Base-by-base conservation (phyloP, 306 rosid species). In the Castanea sativa region DNA sequence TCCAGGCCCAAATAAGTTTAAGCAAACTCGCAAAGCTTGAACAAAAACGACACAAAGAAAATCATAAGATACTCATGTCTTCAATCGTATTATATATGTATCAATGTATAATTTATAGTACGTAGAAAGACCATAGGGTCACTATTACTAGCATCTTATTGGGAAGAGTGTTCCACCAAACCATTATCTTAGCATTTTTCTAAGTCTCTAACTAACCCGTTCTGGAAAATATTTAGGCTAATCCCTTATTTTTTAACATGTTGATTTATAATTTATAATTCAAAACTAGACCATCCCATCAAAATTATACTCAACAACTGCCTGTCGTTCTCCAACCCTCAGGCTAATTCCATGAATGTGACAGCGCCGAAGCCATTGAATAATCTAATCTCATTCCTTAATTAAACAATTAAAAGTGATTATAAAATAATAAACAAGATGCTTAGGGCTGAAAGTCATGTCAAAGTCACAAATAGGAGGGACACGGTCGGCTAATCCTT, bases 401-500 rank as follows among this genome's bases (percentile, higher is more conserved):
- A 73, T 49, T 69, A 77, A 79, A 41, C 33, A 43, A 18, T 8
- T 68, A 59, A 82, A 80, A 21, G 53, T 77, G 32, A 70, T 63
- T 67, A 79, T 77, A 52, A 75, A 72, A 35, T 77, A 78, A 69
- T 49, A 20, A 73, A 33, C 43, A 58, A 77, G 81, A 82, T 83
- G 86, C 81, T 81, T 73, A 56, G 55, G 32, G 58, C 56, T 74
- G 59, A 38, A 77, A 74, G 57, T 49, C 51, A 27, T 55, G 75
- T 80, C 21, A 73, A 32, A 69, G 43, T 59, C 72, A 70, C 56
- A 63, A 63, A 73, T 32, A 57, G 56, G 35, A n/a, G 13, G 75
- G 76, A 43, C 7, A 33, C 72, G 86, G 93, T 87, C 88, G 86
- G 85, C 81, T 75, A 30, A 81, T 77, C 76, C 73, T 83, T 85